phyloP scores from a whole-genome alignment of 2,329 filamentous ascomycete genomes.

The Zarea fungicola region DNA sequence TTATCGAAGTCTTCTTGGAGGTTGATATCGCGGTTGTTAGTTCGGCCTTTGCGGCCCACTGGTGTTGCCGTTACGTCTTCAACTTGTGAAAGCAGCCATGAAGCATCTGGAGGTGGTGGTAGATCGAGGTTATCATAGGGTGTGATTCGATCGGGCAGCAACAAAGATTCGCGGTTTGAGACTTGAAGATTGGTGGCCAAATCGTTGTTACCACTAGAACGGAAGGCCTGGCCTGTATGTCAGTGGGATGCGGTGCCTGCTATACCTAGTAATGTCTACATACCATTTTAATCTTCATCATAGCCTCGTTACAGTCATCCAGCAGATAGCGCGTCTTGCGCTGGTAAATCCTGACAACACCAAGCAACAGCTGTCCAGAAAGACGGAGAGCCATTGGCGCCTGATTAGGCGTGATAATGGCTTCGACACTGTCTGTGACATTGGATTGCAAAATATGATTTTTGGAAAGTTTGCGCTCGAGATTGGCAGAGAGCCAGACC shows the following conservation, averaged over 20 bases:
- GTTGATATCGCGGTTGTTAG: conserved; percentile 60
- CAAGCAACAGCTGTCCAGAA: conserved; percentile 88
- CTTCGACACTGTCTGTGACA: conserved; percentile 88
- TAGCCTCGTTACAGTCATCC: conserved; percentile 94
- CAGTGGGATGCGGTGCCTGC: conserved; percentile 20
- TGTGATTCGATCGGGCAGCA: conserved; percentile 87
- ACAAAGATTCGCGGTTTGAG: conserved; percentile 78
- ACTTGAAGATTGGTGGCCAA: conserved; percentile 77
- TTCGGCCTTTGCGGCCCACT: conserved; percentile 51
- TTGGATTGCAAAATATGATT: conserved; percentile 92
- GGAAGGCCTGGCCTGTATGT: conserved; percentile 67
- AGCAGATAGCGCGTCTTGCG: conserved; percentile 93
- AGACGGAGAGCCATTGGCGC: conserved; percentile 92
- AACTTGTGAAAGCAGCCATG: conserved; percentile 73
- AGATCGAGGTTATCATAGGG: conserved; percentile 76
- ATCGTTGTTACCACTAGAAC: conserved; percentile 90
- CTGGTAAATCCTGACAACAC: conserved; percentile 96
- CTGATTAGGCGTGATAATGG: conserved; percentile 88
- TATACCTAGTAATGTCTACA: conserved; percentile 17
- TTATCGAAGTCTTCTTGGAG: conserved; percentile 63
- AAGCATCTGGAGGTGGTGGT: conserved; percentile 82
- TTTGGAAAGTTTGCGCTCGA: conserved; percentile 97
- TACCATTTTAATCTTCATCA: conserved; percentile 99
- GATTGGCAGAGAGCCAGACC: conserved; percentile 96
- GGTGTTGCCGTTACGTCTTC: conserved; percentile 54